Conservation (phyloP, 352 stramenopile genomes). For the Phytophthora pisi region DNA sequence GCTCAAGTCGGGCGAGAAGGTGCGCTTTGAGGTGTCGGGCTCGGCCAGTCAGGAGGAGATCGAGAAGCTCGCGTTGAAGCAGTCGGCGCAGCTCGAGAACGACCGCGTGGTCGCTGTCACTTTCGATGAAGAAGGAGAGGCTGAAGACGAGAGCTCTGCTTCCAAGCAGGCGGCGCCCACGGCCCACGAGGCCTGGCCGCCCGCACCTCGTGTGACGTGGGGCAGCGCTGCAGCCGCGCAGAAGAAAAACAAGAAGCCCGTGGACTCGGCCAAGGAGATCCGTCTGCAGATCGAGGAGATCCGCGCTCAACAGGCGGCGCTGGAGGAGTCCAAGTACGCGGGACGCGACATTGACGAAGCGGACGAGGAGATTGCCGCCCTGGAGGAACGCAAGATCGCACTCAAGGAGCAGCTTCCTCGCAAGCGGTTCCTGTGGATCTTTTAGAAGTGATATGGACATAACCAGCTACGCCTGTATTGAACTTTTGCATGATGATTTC, state of each 20-base stretch:
- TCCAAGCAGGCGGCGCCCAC: conserved; percentile 23
- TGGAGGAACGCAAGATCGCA: conserved; percentile 74
- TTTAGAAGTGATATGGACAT: conserved; percentile 40
- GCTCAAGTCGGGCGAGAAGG: conserved; percentile 55
- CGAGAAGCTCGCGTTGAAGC: conserved; percentile 54
- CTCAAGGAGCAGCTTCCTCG: conserved; percentile 74
- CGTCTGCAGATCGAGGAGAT: conserved; percentile 66
- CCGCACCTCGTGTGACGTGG: conserved; percentile 58
- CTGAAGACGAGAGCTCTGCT: conserved; percentile 25
- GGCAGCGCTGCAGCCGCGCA: conserved; percentile 38
- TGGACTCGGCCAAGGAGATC: conserved; percentile 37
- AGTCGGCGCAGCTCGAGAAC: conserved; percentile 35
- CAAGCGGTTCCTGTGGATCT: conserved; percentile 83
- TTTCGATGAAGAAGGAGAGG: conserved; percentile 64
- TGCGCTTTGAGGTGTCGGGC: conserved; percentile 63
- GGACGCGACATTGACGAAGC: conserved; percentile 81
- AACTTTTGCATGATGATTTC: too few relatives aligned
- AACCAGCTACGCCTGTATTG: too few relatives aligned
- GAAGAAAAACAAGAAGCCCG: conserved; percentile 26
- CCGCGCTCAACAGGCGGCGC: conserved; percentile 55
- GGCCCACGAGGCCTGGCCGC: conserved; percentile 46
- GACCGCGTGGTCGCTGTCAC: conserved; percentile 68
- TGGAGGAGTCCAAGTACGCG: conserved; percentile 77
- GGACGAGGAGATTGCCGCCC: conserved; percentile 70
- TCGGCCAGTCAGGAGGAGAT: conserved; percentile 70